Evolutionary conservation across 2,329 filamentous ascomycete species (phyloP).

Genomic region (Basipetospora chlamydospora): DNA sequence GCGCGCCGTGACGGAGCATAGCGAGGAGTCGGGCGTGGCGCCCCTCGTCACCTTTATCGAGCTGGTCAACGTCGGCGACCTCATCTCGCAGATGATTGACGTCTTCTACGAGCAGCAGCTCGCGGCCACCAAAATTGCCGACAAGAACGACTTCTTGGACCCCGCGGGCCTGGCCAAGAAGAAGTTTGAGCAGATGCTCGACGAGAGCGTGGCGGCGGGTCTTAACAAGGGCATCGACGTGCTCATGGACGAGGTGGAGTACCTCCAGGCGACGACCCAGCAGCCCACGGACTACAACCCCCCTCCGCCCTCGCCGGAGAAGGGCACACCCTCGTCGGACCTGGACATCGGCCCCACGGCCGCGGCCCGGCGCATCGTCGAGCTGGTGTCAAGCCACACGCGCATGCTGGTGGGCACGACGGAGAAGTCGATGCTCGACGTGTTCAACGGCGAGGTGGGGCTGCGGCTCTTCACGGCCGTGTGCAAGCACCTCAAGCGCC

Average conservation of each 20-base stretch:
- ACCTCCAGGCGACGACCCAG: conserved; percentile 80
- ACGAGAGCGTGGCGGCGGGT: conserved; percentile 88
- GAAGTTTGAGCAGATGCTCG: conserved; percentile 96
- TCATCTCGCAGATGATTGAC: conserved; percentile 98
- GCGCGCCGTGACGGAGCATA: conserved; percentile 60
- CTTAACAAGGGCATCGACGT: conserved; percentile 97
- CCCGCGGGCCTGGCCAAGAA: conserved; percentile 91
- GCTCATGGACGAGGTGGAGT: conserved; percentile 96
- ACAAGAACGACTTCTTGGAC: conserved; percentile 89
- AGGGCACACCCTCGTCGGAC: conserved; percentile 11
- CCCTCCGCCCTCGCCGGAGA: conserved; percentile 6
- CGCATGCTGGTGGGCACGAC: conserved; percentile 88
- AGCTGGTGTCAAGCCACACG: conserved; percentile 77
- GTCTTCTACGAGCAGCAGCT: conserved; percentile 97
- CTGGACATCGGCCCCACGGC: conserved; percentile 52
- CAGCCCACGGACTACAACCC: conserved; percentile 84
- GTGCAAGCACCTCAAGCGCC: conserved; percentile 95
- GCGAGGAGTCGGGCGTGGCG: conserved; percentile 59
- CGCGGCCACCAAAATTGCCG: conserved; percentile 64
- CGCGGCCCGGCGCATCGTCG: conserved; percentile 68
- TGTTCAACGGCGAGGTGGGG: conserved; percentile 96
- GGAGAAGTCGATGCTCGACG: conserved; percentile 94
- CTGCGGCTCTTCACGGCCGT: conserved; percentile 80
- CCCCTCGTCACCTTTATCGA: conserved; percentile 93
- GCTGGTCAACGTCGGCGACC: conserved; percentile 90